These are phyloP conservation scores for Boletus pseudo-olivaceus DNA, from an alignment of 768 basidiomycete genomes.

Conservation along the genomic window DNA sequence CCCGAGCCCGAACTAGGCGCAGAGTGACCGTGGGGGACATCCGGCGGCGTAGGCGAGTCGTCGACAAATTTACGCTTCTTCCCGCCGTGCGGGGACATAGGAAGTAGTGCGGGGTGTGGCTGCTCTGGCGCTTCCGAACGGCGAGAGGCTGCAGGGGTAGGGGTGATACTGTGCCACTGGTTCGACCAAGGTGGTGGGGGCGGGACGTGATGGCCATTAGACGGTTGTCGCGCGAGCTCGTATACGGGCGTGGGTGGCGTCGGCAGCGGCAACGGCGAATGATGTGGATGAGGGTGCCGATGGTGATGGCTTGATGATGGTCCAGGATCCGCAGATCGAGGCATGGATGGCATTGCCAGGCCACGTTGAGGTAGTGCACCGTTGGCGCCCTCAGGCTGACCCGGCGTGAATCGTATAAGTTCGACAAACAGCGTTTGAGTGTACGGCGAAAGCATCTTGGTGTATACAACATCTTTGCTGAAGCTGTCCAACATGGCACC, in stretches of 20 bases:
- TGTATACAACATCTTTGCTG: constrained; percentile 69
- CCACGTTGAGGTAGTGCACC: constrained; percentile 16
- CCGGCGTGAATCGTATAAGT: constrained; percentile 46
- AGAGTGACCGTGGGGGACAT: constrained; percentile 8
- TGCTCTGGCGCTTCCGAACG: constrained; percentile 29
- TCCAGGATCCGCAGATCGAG: constrained; percentile 27
- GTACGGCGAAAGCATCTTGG: constrained; percentile 60
- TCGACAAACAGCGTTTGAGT: constrained; percentile 72
- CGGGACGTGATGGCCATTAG: constrained; percentile 34
- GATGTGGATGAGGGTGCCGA: constrained; percentile 27
- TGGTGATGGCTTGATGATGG: constrained; percentile 29
- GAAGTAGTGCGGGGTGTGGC: constrained; percentile 7
- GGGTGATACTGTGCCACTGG: constrained; percentile 26
- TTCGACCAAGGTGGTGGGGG: constrained; percentile 34
- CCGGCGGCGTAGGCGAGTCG: constrained; percentile 29
- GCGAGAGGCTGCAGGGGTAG: constrained; percentile 12
- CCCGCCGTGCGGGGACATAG: constrained; percentile 29
- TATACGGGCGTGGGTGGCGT: constrained; percentile 35
- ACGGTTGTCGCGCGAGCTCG: constrained; percentile 29
- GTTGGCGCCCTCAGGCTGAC: constrained; percentile 29
- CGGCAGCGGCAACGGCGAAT: constrained; percentile 29
- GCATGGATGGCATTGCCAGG: constrained; percentile 12
- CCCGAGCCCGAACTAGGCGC: constrained; percentile 10
- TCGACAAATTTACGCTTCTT: constrained; percentile 36
- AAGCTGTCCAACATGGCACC: constrained; percentile 71